Percentiles rank a stretch among this genome's conserved stretches.
phyloP scores from a whole-genome alignment of 805 yeast species.

The Sugiyamaella marilandica region DNA sequence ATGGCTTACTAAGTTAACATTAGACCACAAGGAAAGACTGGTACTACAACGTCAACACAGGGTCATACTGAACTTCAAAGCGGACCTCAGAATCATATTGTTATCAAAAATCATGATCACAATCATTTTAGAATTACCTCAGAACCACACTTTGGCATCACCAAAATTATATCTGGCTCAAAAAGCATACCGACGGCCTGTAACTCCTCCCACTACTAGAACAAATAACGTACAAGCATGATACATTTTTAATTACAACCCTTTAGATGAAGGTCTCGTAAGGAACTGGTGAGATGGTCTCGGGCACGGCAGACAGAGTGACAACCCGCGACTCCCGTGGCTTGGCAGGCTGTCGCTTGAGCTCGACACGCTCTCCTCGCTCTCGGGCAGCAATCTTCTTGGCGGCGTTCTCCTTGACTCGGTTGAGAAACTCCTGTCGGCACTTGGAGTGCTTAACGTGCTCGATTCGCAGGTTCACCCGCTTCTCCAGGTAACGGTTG shows the following conservation, averaged over 20 bases:
- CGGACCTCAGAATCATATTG: no score
- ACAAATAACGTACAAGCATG: background rate
- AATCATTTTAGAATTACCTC: no score
- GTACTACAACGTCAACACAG: no score
- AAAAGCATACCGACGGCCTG: background rate
- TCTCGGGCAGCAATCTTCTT: conserved; percentile 92
- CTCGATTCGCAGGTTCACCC: conserved; percentile 97
- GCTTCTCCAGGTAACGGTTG: conserved; percentile 98
- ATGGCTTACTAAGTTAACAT: no score
- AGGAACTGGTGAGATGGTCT: conserved; percentile 98
- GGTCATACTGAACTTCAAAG: no score
- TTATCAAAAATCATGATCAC: no score
- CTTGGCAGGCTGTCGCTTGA: conserved; percentile 97
- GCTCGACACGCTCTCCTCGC: conserved; percentile 81
- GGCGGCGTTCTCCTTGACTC: conserved; percentile 96
- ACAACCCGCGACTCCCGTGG: conserved; percentile 93
- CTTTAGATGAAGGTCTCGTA: conserved; percentile 98
- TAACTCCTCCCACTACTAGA: background rate
- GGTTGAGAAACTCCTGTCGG: conserved; percentile 97
- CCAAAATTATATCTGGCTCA: no score
- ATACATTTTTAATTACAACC: conserved; percentile 2
- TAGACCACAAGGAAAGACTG: no score
- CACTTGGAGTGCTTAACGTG: conserved; percentile 99
- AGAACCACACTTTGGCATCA: no score
- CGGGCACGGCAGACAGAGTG: conserved; percentile 79